Evolutionary conservation across 495 filamentous ascomycete genomes (phyloP).

Genomic region (Neurospora sp.): DNA sequence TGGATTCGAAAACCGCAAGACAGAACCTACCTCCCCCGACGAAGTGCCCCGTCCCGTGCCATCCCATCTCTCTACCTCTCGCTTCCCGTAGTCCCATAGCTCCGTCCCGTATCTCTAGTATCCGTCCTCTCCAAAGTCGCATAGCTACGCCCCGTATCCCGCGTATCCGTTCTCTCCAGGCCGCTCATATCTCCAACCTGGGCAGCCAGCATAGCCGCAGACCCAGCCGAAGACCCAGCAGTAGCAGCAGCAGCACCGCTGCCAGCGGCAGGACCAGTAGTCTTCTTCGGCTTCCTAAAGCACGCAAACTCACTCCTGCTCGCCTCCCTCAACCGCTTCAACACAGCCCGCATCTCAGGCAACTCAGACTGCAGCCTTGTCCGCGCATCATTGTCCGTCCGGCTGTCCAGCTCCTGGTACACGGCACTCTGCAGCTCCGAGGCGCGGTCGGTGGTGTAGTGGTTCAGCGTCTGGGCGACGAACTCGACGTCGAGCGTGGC

Average conservation of each 20-base stretch:
- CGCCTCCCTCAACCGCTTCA: slow-evolving; percentile 75
- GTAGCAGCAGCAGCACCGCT: not conserved
- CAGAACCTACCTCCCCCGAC: not conserved
- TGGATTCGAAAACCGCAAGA: not conserved
- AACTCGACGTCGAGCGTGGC: slow-evolving; percentile 96
- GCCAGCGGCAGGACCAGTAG: not conserved
- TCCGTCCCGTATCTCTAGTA: not conserved
- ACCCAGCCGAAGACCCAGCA: not conserved
- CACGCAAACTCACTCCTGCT: slow-evolving; percentile 79
- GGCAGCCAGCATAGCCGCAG: not conserved
- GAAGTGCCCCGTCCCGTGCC: not conserved
- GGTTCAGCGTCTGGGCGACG: slow-evolving; percentile 80
- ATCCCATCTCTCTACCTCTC: not conserved
- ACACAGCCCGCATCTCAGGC: slow-evolving; percentile 72
- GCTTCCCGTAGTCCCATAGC: not conserved
- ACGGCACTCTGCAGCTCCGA: slow-evolving; percentile 72
- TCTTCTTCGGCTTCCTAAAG: slow-evolving; percentile 48
- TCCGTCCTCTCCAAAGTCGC: not conserved
- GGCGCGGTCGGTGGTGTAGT: slow-evolving; percentile 78
- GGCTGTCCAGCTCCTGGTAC: slow-evolving; percentile 76
- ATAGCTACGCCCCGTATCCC: not conserved
- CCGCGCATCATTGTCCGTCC: slow-evolving; percentile 78
- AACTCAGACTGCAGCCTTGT: slow-evolving; percentile 72
- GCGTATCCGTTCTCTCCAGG: slow-evolving; percentile 17
- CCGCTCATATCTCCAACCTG: not conserved